Conservation (phyloP, 2,329 filamentous ascomycete species). For the Rhynchosporium agropyri region DNA sequence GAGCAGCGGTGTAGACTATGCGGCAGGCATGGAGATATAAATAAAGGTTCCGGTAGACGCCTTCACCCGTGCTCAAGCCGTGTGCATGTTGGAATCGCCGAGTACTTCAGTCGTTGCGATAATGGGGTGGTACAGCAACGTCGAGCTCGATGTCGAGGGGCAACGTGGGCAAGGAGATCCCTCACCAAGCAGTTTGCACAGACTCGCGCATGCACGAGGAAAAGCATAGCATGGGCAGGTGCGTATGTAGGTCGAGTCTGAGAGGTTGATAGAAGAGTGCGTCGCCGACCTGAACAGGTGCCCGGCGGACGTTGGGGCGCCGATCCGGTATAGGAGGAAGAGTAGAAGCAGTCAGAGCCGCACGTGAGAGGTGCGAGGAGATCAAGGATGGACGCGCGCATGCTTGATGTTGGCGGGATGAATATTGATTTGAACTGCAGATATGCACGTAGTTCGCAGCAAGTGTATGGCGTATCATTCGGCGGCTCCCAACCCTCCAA, state of each 20-base stretch:
- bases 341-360: neutral
- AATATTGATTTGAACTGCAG: conserved; percentile 2
- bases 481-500: neutral
- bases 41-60: conserved; percentile 6
- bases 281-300: conserved; percentile 11
- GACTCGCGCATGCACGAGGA: conserved; percentile 1
- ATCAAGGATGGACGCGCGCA: neutral
- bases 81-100: neutral
- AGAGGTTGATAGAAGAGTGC: conserved; percentile 4
- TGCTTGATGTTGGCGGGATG: conserved; percentile 8
- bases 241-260: neutral
- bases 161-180: neutral
- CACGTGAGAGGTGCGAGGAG: conserved; percentile 4
- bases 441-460: conserved; percentile 11
- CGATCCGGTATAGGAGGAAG: conserved; percentile 1
- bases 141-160: neutral
- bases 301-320: conserved; percentile 4
- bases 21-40: conserved; percentile 11
- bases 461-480: conserved; percentile 7
- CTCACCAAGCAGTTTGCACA: conserved; percentile 1
- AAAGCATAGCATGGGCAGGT: neutral
- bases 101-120: neutral
- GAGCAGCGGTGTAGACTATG: conserved; percentile 7
- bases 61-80: neutral
- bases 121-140: neutral